Base-by-base conservation (phyloP, 2,329 filamentous ascomycete genomes). In the Hirsutella rhossiliensis region DNA sequence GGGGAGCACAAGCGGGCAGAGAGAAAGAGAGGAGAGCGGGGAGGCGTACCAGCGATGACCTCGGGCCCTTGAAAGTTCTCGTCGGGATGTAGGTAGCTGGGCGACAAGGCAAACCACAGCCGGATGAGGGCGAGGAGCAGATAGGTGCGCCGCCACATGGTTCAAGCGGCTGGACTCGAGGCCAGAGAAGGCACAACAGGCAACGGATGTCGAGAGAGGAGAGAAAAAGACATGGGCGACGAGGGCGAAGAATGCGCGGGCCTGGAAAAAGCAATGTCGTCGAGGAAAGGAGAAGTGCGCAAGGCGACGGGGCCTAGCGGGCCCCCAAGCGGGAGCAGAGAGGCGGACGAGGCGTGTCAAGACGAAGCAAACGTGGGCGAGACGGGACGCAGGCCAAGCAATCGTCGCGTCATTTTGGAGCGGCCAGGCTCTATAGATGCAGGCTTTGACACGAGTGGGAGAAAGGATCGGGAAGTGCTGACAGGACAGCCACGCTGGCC, bases 41-140 rank as follows among this genome's bases (percentile, higher is more conserved):
- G 11, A 27, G 3, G 15, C 81, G 54, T 78, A 96, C 90, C 90
- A 58, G 90, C 89, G 58, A 97, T 92, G 51, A 97, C 83, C 70
- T 98, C 92, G 15, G 92, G 92, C 31, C 92, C 92, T 68, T 98
- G 92, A 58, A 98, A 98, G 71, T 97, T 92, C 73, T 98, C 92
- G 68, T 98, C 92, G 5, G 92, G 92, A 63, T 98, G 92, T 40
- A 98, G 78, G 64, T 98, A 98, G 72, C 90, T 97, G 47, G 92
- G 86, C 50, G 84, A 89, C 51, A 97, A 69, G 48, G 92, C 90
- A 62, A 97, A 90, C 76, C 90, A 97, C 58, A 97, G 75, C 64
- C 92, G 84, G 57, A 95, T 78, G 53, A 92, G 71, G 57, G 94
- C 73, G 55, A 98, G 73, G 45, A 94, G 67, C 50, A 97, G 72